These are phyloP conservation scores for Paraleonurus japonicus DNA, from an alignment of 257 asterid species.

Conservation along the genomic window DNA sequence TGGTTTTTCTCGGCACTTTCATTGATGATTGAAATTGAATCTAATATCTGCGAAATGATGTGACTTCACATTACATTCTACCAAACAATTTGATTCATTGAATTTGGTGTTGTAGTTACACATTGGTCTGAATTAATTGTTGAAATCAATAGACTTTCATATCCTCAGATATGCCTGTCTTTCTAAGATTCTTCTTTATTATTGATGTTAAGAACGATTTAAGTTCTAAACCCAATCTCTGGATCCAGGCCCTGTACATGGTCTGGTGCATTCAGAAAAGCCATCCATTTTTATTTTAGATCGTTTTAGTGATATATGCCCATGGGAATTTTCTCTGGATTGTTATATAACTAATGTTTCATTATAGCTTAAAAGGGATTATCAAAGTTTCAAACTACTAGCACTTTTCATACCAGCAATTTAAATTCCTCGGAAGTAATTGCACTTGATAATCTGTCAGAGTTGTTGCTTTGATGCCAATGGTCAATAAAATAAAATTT, in stretches of 20 bases:
- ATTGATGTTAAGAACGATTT: background rate
- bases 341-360: background rate
- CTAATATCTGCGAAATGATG: background rate
- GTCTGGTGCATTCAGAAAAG: background rate
- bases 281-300: background rate
- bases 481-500: background rate
- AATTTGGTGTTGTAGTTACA: background rate
- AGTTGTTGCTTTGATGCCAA: background rate
- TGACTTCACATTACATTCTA: background rate
- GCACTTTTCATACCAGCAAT: background rate
- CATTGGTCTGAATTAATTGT: background rate
- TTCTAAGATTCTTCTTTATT: background rate
- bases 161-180: background rate
- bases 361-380: background rate
- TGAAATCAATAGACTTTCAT: background rate
- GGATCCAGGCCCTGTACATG: background rate
- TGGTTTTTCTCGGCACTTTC: background rate
- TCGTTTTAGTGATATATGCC: background rate
- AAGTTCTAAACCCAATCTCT: background rate
- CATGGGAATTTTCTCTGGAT: background rate
- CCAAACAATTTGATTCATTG: background rate
- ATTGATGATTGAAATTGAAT: constrained; percentile 7
- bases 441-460: background rate
- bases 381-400: background rate
- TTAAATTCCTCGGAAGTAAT: constrained; percentile 1